Conservation (phyloP, 805 yeast genomes). For the Monosporozyma servazzii region DNA sequence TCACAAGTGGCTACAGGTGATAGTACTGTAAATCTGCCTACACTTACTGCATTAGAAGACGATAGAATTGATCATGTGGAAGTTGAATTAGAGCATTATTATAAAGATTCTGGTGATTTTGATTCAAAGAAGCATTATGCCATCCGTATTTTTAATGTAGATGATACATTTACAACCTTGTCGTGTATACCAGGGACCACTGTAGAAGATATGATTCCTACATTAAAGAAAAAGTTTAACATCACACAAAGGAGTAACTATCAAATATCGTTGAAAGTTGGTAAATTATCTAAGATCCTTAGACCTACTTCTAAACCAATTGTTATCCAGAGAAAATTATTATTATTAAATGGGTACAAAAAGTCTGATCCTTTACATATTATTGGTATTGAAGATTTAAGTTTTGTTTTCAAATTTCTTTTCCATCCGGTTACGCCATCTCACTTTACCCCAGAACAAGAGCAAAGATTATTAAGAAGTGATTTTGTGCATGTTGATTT, state of each 20-base stretch:
- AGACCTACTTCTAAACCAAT: constrained; percentile 69
- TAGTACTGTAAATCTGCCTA: not conserved
- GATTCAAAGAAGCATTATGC: constrained; percentile 28
- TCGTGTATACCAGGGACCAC: constrained; percentile 73
- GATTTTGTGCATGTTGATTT: constrained; percentile 69
- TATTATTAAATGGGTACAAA: constrained; percentile 68
- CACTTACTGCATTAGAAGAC: constrained; percentile 11
- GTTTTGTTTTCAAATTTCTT: constrained; percentile 73
- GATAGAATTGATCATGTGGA: constrained; percentile 32
- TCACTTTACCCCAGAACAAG: constrained; percentile 58
- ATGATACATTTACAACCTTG: constrained; percentile 71
- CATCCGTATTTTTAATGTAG: constrained; percentile 74
- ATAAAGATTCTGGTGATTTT: constrained; percentile 29
- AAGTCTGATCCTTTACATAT: constrained; percentile 69
- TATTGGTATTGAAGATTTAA: constrained; percentile 75
- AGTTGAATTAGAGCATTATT: constrained; percentile 31
- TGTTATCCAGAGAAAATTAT: constrained; percentile 61
- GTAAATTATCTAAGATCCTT: constrained; percentile 64
- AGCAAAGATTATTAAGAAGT: constrained; percentile 43
- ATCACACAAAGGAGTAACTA: constrained; percentile 61
- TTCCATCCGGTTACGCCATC: constrained; percentile 55
- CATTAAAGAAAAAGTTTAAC: constrained; percentile 70
- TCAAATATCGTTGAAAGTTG: constrained; percentile 66
- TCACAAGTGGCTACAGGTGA: not conserved
- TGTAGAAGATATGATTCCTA: constrained; percentile 61